These are phyloP conservation scores for Polyporus arcularius DNA, from an alignment of 768 basidiomycete genomes.

Conservation along the genomic window DNA sequence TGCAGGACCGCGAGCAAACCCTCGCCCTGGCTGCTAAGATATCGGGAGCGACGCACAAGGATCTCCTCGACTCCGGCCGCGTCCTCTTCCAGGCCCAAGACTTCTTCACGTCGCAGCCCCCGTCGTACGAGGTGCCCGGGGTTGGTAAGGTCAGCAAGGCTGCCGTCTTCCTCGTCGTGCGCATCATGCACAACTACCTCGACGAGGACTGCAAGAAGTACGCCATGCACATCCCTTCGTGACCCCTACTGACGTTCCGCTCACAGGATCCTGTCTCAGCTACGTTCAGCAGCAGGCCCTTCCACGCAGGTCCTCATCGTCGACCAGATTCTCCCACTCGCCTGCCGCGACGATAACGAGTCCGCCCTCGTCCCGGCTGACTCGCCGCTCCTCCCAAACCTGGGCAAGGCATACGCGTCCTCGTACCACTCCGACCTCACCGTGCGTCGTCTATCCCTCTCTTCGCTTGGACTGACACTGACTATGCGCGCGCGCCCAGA, in stretches of 20 bases:
- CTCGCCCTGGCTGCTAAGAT: conserved; percentile 40
- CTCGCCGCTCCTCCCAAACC: conserved; percentile 19
- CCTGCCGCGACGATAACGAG: conserved; percentile 4
- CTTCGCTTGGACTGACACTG: too few relatives aligned
- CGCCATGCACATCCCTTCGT: too few relatives aligned
- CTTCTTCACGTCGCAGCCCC: conserved; percentile 10
- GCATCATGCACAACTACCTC: conserved; percentile 15
- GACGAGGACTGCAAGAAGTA: conserved; percentile 1
- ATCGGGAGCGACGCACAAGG: background rate
- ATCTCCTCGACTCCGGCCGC: conserved; percentile 4
- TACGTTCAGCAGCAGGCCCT: conserved; percentile 2
- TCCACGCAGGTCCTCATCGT: conserved; percentile 9
- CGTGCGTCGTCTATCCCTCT: background rate
- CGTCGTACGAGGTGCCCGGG: conserved; percentile 1
- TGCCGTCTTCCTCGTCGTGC: conserved; percentile 7
- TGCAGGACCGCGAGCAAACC: conserved; percentile 16
- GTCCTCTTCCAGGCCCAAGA: conserved; percentile 8
- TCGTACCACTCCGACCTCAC: conserved; percentile 13
- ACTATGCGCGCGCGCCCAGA: conserved; percentile 38
- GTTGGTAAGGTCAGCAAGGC: background rate
- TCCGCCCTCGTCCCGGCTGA: conserved; percentile 12
- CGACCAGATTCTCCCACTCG: conserved; percentile 14
- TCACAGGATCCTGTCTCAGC: conserved; percentile 12
- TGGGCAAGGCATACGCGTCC: conserved; percentile 9
- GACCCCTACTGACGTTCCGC: too few relatives aligned